Base-by-base conservation (phyloP, 805 yeast species). In the Suhomyces vadensis region DNA sequence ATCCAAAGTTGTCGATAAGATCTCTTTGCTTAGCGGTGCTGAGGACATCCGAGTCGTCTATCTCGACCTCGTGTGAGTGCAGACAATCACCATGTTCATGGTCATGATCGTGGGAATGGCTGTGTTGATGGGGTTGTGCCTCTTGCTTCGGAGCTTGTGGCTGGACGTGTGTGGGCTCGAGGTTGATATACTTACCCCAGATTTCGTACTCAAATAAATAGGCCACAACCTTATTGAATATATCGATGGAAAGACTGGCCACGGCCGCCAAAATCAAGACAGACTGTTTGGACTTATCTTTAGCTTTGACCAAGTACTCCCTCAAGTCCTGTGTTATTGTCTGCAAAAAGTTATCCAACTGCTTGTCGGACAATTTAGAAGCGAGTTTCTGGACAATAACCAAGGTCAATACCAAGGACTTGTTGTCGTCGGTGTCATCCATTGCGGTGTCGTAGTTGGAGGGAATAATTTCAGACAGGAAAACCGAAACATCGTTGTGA, bases 211-310 rank as follows among this genome's bases (percentile, higher is more conserved):
- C 51, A 47, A 68, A 69, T 13, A 67, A 41, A 29, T 51, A 55
- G 9, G 51, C 51, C n/a, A 78, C 63, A 1, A 83, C 69, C 5
- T 61, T 52, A 47, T 85, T 71, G 59, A 77, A 85, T 1, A 78
- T 64, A 0, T 53, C 44, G 0, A 56, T 44, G 29, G 80, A 76
- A 0, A 79, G 73, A 4, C 75, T 63, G 1, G 85, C 77, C 19
- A 85, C 63, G 1, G 78, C 67, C 9, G 87, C 67, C 24, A 88
- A 65, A 6, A 87, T 64, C 11, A 81, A 63, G 20, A 82, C 79
- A 1, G 92, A 75, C 53, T 85, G 90, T 47, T 79, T 82, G 9
- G 81, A 68, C 50, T 81, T 80, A 39, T 78, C 77, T 6, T 73
- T 75, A 17, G 79, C 61, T 2, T 75, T 65, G 33, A 63, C 62